Base-by-base conservation (phyloP, 2,329 filamentous ascomycete species). In the Aspergillus latus region DNA sequence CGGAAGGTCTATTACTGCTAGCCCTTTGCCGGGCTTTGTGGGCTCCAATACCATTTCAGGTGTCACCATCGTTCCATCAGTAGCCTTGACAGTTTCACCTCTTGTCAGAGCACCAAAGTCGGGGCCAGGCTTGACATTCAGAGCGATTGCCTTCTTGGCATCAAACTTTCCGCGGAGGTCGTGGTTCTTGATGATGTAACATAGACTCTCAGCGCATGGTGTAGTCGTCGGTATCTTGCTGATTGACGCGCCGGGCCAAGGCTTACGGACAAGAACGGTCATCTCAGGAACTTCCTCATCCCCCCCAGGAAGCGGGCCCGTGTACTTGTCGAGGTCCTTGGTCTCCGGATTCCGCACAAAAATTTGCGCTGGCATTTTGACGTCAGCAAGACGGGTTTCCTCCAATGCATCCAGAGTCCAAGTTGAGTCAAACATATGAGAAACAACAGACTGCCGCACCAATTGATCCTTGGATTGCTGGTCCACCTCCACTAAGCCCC, bases 1-100 rank as follows among this genome's bases (percentile, higher is more conserved):
- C 1, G 91, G 90, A 6, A 99, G 72, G 64, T 97, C 92, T 40
- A 95, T 78, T 6, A 99, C 80, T 7, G 89, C 88, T 61, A 96
- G 80, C 2, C 90, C 92, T 54, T 80, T 83, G 9, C 92, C 92
- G 5, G 82, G 80, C 54, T 85, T 81, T 2, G 81, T 74, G 8
- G 86, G 78, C 1, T 83, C 90, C 50, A 99, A 68, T 1, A 97
- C 92, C 87, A 96, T 94, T 0, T 94, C 89, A 1, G 93, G 88
- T 0, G 88, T 94, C 30, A 99, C 84, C 0, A 81, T 82, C 5
- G 78, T 80, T 4, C 90, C 92, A 64, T 88, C 82, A 11, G 79
- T 76, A 26, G 84, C 85, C 52, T 78, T 74, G 1, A 94, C 85
- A 47, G 73, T 85, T 59, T 86, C 62, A 2, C 92, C 91, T 1